Percentiles rank a stretch among this genome's conserved stretches.
These are phyloP conservation scores for Musa beccarii DNA, from an alignment of 176 grass and related monocot species.

Conservation along the genomic window DNA sequence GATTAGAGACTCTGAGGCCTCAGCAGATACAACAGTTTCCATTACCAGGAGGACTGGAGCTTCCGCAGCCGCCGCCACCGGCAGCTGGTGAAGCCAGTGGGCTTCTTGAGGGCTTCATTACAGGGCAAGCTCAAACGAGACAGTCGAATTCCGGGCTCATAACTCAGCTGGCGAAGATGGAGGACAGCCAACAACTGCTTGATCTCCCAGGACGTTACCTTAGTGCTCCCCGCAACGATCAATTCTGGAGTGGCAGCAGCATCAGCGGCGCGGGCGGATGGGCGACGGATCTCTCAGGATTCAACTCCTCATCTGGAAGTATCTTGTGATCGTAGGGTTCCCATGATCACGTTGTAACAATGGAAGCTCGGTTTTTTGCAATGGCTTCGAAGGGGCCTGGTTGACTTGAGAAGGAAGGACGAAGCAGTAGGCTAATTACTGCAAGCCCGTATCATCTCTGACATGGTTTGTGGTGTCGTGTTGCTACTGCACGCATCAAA, in stretches of 20 bases:
- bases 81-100: neutral
- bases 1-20: neutral
- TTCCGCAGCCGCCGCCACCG: neutral
- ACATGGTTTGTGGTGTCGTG: neutral
- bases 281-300: constrained; percentile 4
- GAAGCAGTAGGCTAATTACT: neutral
- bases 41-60: neutral
- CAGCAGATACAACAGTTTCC: constrained; percentile 13
- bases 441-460: neutral
- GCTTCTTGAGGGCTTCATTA: neutral
- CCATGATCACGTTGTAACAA: neutral
- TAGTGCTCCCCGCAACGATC: neutral
- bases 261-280: neutral
- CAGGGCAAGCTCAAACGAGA: neutral
- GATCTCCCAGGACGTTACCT: neutral
- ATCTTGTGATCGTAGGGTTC: neutral
- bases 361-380: constrained; percentile 14
- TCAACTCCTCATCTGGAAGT: constrained; percentile 7
- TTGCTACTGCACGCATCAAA: neutral
- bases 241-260: neutral
- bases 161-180: constrained; percentile 6
- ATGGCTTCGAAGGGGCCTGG: neutral
- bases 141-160: neutral
- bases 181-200: neutral
- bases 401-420: neutral